Evolutionary conservation across 2,329 filamentous ascomycete genomes (phyloP).

Genomic region (Aaosphaeria pasadenensis): DNA sequence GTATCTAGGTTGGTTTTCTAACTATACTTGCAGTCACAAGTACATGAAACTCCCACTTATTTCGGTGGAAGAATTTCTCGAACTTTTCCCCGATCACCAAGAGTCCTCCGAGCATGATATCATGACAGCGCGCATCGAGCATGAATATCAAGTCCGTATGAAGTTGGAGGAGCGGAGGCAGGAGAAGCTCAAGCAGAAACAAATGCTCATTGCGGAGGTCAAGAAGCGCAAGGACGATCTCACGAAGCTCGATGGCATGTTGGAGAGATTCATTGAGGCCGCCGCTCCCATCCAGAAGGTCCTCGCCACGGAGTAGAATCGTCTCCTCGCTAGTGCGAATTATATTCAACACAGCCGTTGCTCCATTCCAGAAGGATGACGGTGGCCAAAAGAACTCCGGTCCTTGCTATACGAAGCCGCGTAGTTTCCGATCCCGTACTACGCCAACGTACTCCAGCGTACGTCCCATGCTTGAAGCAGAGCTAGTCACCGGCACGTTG

Average conservation of each 20-base stretch:
- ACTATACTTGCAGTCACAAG: slow-evolving; percentile 62
- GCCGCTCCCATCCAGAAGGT: slow-evolving; percentile 85
- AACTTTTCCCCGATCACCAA: slow-evolving; percentile 70
- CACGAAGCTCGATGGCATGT: slow-evolving; percentile 82
- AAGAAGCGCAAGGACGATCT: slow-evolving; percentile 93
- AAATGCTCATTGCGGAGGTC: slow-evolving; percentile 70
- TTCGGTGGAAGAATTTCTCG: slow-evolving; percentile 77
- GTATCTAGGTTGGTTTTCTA: neutral
- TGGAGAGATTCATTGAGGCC: slow-evolving; percentile 92
- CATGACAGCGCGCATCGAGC: slow-evolving; percentile 86
- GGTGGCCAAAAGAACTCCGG: no score
- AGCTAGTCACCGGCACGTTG: no score
- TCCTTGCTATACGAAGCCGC: no score
- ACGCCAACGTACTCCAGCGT: no score
- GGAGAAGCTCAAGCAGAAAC: slow-evolving; percentile 59
- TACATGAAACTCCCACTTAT: slow-evolving; percentile 84
- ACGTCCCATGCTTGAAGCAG: no score
- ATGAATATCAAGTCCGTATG: slow-evolving; percentile 82
- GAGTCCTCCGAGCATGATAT: slow-evolving; percentile 72
- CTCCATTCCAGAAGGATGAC: no score
- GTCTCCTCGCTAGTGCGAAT: no score
- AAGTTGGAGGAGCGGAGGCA: slow-evolving; percentile 80
- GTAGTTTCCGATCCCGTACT: no score
- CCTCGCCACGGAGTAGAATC: slow-evolving; percentile 66
- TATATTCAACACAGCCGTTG: no score